Evolutionary conservation across 495 filamentous ascomycete genomes (phyloP).

Genomic region (Viridothelium virens): DNA sequence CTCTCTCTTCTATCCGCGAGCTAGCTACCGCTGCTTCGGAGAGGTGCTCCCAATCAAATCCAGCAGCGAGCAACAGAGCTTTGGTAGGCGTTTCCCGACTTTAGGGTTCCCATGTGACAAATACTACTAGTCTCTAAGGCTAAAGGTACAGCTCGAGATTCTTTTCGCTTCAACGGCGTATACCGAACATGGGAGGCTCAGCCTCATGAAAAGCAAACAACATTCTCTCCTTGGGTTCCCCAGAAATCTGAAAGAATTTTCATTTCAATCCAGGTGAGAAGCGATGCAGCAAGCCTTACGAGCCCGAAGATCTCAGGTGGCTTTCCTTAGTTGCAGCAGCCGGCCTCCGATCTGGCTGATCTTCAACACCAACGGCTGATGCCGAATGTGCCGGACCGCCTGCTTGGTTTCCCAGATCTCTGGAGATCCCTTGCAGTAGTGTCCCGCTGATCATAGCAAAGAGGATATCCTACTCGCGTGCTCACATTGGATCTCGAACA

Average conservation of each 20-base stretch:
- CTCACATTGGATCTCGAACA: background rate
- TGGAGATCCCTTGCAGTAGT: constrained; percentile 12
- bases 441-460: background rate
- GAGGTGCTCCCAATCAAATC: background rate
- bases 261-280: background rate
- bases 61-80: background rate
- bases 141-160: background rate
- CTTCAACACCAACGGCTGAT: constrained; percentile 10
- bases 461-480: background rate
- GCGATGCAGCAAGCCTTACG: background rate
- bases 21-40: background rate
- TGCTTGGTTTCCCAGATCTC: constrained; percentile 6
- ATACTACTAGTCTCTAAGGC: background rate
- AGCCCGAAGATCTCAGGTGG: constrained; percentile 7
- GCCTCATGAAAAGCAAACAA: no score
- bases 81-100: background rate
- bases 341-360: background rate
- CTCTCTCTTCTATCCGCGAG: background rate
- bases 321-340: constrained; percentile 8
- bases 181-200: no score
- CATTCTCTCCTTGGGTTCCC: background rate
- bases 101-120: background rate
- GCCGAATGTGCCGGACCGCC: background rate
- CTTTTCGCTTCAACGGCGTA: no score
- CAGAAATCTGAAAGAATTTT: background rate